Evolutionary conservation across 179 eudicot species (phyloP), one percentile per base, ranked within the genome.

Genomic region (Silene vulgaris): DNA sequence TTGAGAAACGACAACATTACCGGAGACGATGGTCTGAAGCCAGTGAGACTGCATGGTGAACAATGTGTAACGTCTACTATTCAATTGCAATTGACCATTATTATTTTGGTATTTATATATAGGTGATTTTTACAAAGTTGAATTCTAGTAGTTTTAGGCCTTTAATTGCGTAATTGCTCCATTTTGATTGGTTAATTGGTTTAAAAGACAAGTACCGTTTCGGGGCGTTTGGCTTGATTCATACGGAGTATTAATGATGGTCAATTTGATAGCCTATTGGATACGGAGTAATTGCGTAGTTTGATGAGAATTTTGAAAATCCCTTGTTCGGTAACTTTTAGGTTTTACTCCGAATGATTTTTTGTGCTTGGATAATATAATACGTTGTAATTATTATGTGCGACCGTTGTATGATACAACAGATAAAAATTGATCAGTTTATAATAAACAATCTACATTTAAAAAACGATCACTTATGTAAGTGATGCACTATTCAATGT

Each of bases 21-120:
- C 81, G 63, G 78, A 74, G 43, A 81, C 17, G 16, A 76, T 65
- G 56, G 50, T 8, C 23, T 50, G 76, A 74, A 78, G 84, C 78
- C 83, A 80, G 0, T 73, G 23, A 61, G 78, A 70, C 16, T 74
- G 69, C 75, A 20, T 21, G 5, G 54, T 59, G 48, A 40, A 40
- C 12, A 40, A 40, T 40, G 48, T 14, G 19, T 13, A 52, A 52
- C 59, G 59, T 50, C 16, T 50, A 50, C n/a, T 12, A 50, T 12
- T 50, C n/a, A 50, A 50, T 50, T 5, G 40, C 40, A 35, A 37
- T 76, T 9, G 45, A 67, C 8, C 30, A 37, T 80, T 17, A 17
- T 29, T 37, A 30, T 45, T 8, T 72, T 21, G 8, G 68, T 68
- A 20, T 23, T 23, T 21, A 80, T 21, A 69, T 50, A 37, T 32